phyloP scores from a whole-genome alignment of 225 moss, liverwort and hornwort genomes.

The Bryum argenteum region DNA sequence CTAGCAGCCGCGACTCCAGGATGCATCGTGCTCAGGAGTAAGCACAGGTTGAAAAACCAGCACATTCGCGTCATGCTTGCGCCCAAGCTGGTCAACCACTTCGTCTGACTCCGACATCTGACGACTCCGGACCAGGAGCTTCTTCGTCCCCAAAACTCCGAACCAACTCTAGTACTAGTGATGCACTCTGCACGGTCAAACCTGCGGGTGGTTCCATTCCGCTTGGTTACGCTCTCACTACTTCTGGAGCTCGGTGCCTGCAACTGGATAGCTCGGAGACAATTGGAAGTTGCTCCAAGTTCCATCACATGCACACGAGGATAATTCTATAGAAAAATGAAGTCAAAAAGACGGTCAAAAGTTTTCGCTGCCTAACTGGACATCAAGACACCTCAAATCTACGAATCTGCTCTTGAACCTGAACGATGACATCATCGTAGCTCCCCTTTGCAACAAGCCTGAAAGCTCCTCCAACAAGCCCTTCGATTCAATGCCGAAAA shows the following conservation, averaged over 20 bases:
- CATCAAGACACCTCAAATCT: neutral
- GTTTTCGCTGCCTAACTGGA: neutral
- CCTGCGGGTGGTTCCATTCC: neutral
- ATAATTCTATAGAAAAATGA: neutral
- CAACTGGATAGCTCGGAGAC: conserved; percentile 6
- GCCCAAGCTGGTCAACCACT: neutral
- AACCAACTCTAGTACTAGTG: conserved; percentile 8
- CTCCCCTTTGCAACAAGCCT: neutral
- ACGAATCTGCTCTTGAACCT: neutral
- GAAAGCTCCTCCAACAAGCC: neutral
- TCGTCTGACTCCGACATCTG: conserved; percentile 14
- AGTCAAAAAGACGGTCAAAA: conserved; percentile 24
- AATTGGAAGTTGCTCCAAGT: conserved; percentile 11
- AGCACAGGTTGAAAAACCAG: conserved; percentile 26
- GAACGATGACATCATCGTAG: neutral
- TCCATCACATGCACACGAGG: conserved; percentile 24
- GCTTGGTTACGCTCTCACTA: neutral
- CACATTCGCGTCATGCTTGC: conserved; percentile 28
- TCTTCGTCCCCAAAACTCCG: neutral
- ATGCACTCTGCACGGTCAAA: neutral
- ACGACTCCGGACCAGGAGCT: neutral
- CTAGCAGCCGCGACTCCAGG: no score
- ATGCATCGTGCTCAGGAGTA: conserved; percentile 31
- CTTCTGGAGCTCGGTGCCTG: conserved; percentile 9
- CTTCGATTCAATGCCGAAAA: conserved; percentile 3